Base-by-base conservation (phyloP, 192 early-diverging fungal species). In the Dispira simplex region DNA sequence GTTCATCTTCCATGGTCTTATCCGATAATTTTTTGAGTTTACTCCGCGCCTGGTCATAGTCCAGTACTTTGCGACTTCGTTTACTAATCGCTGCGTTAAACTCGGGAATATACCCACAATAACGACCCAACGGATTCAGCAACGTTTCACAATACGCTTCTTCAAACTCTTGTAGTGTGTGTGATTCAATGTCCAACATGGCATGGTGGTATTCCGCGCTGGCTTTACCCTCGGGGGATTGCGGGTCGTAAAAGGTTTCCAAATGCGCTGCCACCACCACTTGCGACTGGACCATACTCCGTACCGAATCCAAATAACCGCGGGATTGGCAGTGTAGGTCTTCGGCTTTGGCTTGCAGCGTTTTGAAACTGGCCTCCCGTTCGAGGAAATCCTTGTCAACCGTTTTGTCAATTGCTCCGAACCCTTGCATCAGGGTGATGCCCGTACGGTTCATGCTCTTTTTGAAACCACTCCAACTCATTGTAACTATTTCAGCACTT, bases 81-180 rank as follows among this genome's bases (percentile, higher is more conserved):
- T 90, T 86, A 71, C 88, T 91, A 27, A 95, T 90, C 18, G 88
- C 86, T 65, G 93, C 90, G 70, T 95, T 92, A 66, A 95, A 83
- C 63, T 95, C 92, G 4, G 97, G 94, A 65, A 99, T 86, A 60
- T 86, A 93, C 58, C 78, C 82, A 63, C 82, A 82, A 68, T 90
- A 86, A 63, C 88, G 82, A 26, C 87, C 88, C 54, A 99, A 74
- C 2, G 97, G 95, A 48, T 98, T 87, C 63, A 95, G 69, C 6
- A 98, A 92, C 14, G 95, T 90, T 5, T 82, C 73, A 46, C 86
- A 78, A 73, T 88, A 99, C 43, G 84, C 85, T 8, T 82, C 80
- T 69, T 96, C 92, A 70, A 98, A 83, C 67, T 91, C 90, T 44
- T 75, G 72, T 63, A 87, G 71, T 44, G 82, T 80, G 47, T 88